A percentile compares a stretch with the other conserved stretches of the same genome.
Evolutionary conservation across 192 early-diverging fungal genomes (phyloP).

Genomic region (Coemansia sp.): DNA sequence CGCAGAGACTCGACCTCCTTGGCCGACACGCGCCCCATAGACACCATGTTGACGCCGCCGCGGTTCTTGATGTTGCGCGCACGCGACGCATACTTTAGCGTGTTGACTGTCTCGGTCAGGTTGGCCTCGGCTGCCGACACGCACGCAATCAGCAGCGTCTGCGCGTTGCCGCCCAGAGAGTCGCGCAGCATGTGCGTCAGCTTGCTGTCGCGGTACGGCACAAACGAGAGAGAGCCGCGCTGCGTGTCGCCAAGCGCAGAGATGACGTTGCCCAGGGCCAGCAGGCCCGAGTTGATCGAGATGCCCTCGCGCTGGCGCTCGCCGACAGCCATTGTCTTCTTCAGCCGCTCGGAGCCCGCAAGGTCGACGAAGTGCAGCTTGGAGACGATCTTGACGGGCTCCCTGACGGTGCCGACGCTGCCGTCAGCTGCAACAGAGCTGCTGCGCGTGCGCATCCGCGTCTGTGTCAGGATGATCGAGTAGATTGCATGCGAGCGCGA

Average conservation of each 20-base stretch:
- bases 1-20: constrained; percentile 70
- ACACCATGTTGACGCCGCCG: constrained; percentile 66
- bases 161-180: constrained; percentile 90
- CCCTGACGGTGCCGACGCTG: constrained; percentile 25
- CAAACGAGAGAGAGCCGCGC: constrained; percentile 62
- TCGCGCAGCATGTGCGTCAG: constrained; percentile 96
- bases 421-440: constrained; percentile 3
- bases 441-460: constrained; percentile 44
- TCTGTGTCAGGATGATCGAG: constrained; percentile 82
- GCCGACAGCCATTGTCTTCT: constrained; percentile 89
- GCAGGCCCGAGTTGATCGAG: constrained; percentile 91
- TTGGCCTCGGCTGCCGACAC: constrained; percentile 85
- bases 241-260: constrained; percentile 85
- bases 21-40: constrained; percentile 60
- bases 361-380: constrained; percentile 99
- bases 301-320: constrained; percentile 96
- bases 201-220: constrained; percentile 98
- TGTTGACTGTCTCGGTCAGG: constrained; percentile 89
- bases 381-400: constrained; percentile 65
- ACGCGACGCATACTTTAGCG: constrained; percentile 93
- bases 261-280: constrained; percentile 97
- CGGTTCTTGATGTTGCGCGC: constrained; percentile 95
- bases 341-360: constrained; percentile 94
- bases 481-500: constrained; percentile 98
- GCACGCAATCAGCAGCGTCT: constrained; percentile 95